A percentile compares a stretch with the other conserved stretches of the same genome.
These are phyloP conservation scores for Funneliformis mosseae DNA, from an alignment of 192 early-diverging fungal species.

Conservation along the genomic window DNA sequence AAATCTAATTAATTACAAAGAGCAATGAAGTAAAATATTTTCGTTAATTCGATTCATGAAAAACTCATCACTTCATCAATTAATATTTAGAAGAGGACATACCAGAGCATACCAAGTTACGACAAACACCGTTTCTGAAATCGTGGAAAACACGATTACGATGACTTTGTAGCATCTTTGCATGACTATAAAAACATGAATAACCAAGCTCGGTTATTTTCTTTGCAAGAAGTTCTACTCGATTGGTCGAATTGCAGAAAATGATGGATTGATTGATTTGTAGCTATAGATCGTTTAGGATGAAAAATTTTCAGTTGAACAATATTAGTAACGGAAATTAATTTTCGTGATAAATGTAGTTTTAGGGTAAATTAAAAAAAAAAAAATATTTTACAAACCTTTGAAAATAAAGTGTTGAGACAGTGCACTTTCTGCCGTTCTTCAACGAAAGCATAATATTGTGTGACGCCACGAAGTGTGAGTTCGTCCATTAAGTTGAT, in stretches of 20 bases:
- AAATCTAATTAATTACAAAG: conserved; percentile 66
- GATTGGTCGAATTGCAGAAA: conserved; percentile 99
- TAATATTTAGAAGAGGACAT: conserved; percentile 4
- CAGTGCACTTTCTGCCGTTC: conserved; percentile 99
- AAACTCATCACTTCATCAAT: background rate
- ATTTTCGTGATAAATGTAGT: background rate
- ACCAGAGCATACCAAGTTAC: conserved; percentile 97
- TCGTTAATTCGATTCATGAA: background rate
- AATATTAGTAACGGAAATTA: background rate
- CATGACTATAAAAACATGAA: conserved; percentile 99
- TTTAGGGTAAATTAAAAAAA: background rate
- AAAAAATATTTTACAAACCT: conserved; percentile 51
- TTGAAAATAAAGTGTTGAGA: conserved; percentile 90
- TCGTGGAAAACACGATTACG: conserved; percentile 99
- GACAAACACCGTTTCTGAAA: conserved; percentile 96
- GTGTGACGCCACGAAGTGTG: conserved; percentile 95
- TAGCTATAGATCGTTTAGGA: conserved; percentile 54
- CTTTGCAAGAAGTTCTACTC: conserved; percentile 97
- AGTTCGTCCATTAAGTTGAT: conserved; percentile 99
- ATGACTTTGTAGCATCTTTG: conserved; percentile 97
- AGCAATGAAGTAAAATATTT: background rate
- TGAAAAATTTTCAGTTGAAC: background rate
- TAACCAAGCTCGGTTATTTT: conserved; percentile 99
- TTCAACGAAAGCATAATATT: conserved; percentile 99
- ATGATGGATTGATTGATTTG: conserved; percentile 99